These are phyloP conservation scores for Chrysoporthe puriensis DNA, from an alignment of 2,329 filamentous ascomycete genomes.

Conservation along the genomic window DNA sequence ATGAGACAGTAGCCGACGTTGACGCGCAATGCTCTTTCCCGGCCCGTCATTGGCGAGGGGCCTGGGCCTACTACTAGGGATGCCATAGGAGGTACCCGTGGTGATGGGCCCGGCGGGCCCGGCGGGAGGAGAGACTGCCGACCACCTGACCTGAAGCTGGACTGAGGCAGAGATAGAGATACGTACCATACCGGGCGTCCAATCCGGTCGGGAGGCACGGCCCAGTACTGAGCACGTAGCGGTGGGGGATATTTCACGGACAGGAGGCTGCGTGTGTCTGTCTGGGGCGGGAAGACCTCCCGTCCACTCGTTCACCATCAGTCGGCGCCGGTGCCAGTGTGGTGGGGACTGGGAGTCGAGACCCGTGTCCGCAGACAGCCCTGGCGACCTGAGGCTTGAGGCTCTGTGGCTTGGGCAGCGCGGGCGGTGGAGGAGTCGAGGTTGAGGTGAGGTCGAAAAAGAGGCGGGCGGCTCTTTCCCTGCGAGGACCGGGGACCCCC, in stretches of 20 bases:
- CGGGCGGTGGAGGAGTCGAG: not conserved
- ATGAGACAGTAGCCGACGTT: not conserved
- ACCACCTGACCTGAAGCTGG: not conserved
- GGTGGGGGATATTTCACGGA: slow-evolving; percentile 4
- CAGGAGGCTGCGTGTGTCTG: not conserved
- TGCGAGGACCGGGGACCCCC: not conserved
- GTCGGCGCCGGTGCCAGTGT: not conserved
- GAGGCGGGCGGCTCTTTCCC: slow-evolving; percentile 22
- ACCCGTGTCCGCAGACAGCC: not conserved
- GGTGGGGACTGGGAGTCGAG: not conserved
- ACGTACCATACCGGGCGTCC: not conserved
- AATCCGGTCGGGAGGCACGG: no score
- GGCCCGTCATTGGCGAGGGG: not conserved
- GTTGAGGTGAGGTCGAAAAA: slow-evolving; percentile 22
- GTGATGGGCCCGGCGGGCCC: not conserved
- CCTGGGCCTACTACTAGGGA: no score
- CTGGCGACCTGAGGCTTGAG: not conserved
- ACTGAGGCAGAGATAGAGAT: not conserved
- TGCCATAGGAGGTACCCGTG: not conserved
- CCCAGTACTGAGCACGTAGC: not conserved
- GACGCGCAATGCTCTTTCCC: not conserved
- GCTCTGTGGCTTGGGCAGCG: not conserved
- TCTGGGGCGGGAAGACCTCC: slow-evolving; percentile 9
- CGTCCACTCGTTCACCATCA: slow-evolving; percentile 13
- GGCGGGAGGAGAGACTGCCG: not conserved